Evolutionary conservation across 208 protist genomes (phyloP).

Genomic region (Crithidia fasciculata): DNA sequence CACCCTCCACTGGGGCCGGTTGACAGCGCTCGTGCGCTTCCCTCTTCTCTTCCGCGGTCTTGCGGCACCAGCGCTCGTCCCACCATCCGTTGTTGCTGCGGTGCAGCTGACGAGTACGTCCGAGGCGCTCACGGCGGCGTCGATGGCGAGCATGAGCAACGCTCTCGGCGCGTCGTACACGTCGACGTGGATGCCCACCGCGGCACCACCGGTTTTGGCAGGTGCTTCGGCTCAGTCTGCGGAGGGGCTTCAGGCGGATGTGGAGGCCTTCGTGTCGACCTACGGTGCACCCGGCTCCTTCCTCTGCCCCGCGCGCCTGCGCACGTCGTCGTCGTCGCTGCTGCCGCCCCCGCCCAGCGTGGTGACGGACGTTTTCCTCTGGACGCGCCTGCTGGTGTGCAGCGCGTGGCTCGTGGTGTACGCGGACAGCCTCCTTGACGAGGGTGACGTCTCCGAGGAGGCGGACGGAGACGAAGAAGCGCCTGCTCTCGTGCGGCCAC

Average conservation of each 20-base stretch:
- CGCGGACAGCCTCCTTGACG: constrained; percentile 32
- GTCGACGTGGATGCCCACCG: background rate
- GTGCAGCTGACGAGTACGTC: background rate
- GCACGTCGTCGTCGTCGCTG: constrained; percentile 44
- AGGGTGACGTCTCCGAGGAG: background rate
- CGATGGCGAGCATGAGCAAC: constrained; percentile 18
- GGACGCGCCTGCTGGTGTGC: constrained; percentile 67
- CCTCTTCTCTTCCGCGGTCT: constrained; percentile 32
- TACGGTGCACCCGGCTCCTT: constrained; percentile 8
- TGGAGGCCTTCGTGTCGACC: background rate
- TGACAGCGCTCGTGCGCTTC: constrained; percentile 22
- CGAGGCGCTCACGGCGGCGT: constrained; percentile 15
- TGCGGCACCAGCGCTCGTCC: background rate
- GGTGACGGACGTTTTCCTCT: constrained; percentile 57
- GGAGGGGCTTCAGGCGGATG: background rate
- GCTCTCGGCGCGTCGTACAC: constrained; percentile 9
- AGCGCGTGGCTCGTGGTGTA: constrained; percentile 63
- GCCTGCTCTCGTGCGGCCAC: background rate
- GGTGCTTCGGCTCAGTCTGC: background rate
- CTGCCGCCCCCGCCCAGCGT: constrained; percentile 48
- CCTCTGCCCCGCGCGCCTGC: constrained; percentile 18
- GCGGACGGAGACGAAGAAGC: background rate
- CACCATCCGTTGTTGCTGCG: background rate
- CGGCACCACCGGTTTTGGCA: background rate
- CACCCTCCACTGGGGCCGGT: constrained; percentile 29